Evolutionary conservation across 305 asterid genomes (phyloP), one percentile per base, ranked within the genome.

Genomic region (Solanum hybrid): DNA sequence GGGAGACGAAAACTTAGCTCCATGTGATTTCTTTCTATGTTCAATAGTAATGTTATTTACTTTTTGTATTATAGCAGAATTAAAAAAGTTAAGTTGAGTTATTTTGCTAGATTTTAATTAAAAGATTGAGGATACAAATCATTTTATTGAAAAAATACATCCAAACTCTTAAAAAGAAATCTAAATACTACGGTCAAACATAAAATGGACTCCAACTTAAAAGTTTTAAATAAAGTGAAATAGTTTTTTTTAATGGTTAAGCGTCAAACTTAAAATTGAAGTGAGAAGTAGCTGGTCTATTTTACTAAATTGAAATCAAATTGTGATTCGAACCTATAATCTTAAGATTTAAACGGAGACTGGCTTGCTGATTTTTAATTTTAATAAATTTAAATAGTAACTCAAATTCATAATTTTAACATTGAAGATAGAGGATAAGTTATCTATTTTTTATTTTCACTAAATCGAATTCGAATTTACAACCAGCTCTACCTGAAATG

Each of bases 281-380:
- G 26, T 17, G 10, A 3, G 24, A 57, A 2, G 26, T 61, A 20
- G 26, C 26, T 61, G 4, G 72, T 61, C 11, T 17, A 61, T 61
- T 61, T 61, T 61, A 61, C 26, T 61, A 20, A 61, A 61, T 61
- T 61, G 72, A 61, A 20, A 17, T 61, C 10, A 61, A 61, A 61
- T 20, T 1, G 26, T 61, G 11, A 20, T 61, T 61, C 72, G 2
- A 61, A 61, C 11, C 0, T 20, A 61, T 7, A 61, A 61, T 20
- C 11, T 20, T 61, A 61, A 20, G 0, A 20, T 61, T 61, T 7
- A 7, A 61, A 20, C 0, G 5, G n/a, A 61, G 0, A 61, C 1
- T 61, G 5, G 0, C 26, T 61, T 61, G 26, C n/a, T 20, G 26
- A 61, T 61, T 61, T 61, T 61, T 20, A 61, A 20, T 61, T 20